Base-by-base conservation (phyloP, 2,329 filamentous ascomycete species). In the Davidsoniella virescens region DNA sequence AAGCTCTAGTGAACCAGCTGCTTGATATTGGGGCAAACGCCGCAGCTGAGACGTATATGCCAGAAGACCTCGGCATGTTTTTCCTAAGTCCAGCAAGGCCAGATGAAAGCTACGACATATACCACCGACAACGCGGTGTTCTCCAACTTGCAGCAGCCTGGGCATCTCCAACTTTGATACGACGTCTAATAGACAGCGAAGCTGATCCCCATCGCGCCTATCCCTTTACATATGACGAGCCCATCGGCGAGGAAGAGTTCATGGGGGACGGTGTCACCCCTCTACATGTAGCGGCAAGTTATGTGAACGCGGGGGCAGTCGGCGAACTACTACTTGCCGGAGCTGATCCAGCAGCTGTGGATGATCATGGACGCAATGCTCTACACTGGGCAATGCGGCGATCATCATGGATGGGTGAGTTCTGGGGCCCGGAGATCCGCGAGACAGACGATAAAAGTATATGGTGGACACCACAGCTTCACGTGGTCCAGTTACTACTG, bases 381-480 rank as follows among this genome's bases (percentile, higher is more conserved):
- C 18, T 49, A n/a, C 47, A 49, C 39, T 49, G 47, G 47, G 47
- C 47, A 16, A 49, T 49, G 47, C 38, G 47, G n/a, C 20, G 25
- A 17, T 49, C 47, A 33, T 33, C 47, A 9, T 49, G 47, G 47
- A 49, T 49, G 47, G 47, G 47, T 4, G 47, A 49, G 16, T 18
- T 40, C 12, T 49, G 47, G 47, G 47, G 47, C 23, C 38, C 47
- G 12, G 39, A 41, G n/a, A 29, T 36, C 12, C 25, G 25, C 25
- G 25, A 46, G 36, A 12, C 14, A 25, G 25, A 16, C 25, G 25
- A 46, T 25, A 20, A 26, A 29, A 4, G 38, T 12, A 40, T 18
- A 12, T 49, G 47, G 47, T 49, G 39, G 38, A 33, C 39, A 20
- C 47, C 47, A 14, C 47, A 49, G 37, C 38, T 49, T 12, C 18